phyloP scores from a whole-genome alignment of 1,284 basidiomycete genomes.

The Leccinum griseonigrum region DNA sequence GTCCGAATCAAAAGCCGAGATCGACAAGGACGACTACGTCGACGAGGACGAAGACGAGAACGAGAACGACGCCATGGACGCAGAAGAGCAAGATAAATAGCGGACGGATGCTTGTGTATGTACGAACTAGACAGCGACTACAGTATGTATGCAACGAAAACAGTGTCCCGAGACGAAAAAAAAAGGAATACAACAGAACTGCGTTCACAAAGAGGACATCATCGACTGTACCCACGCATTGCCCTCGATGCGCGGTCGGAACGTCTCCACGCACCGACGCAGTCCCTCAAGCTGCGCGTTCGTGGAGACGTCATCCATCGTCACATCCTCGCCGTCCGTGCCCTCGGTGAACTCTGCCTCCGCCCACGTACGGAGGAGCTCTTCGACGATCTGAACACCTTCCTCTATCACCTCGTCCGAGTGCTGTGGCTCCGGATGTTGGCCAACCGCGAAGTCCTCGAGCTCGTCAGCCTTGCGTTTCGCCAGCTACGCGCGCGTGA shows the following conservation, averaged over 20 bases:
- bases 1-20: conserved; percentile 5
- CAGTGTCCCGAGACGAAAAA: conserved; percentile 9
- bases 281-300: conserved; percentile 69
- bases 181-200: neutral
- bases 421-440: conserved; percentile 45
- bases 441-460: conserved; percentile 80
- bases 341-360: conserved; percentile 26
- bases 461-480: conserved; percentile 95
- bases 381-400: conserved; percentile 80
- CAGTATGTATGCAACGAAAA: conserved; percentile 3
- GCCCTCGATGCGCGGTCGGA: conserved; percentile 61
- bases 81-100: conserved; percentile 13
- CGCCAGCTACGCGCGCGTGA: conserved; percentile 62
- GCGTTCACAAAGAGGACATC: conserved; percentile 43
- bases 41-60: conserved; percentile 9
- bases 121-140: conserved; percentile 16
- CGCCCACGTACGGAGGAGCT: conserved; percentile 79
- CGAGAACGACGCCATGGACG: conserved; percentile 10
- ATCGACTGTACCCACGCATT: conserved; percentile 69
- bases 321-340: conserved; percentile 51
- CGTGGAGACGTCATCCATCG: conserved; percentile 51
- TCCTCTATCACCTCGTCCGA: conserved; percentile 66
- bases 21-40: conserved; percentile 2
- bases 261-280: conserved; percentile 63
- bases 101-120: conserved; percentile 4